Evolutionary conservation across 805 yeast genomes (phyloP).

Genomic region (Cyberlindnera sargentensis): DNA sequence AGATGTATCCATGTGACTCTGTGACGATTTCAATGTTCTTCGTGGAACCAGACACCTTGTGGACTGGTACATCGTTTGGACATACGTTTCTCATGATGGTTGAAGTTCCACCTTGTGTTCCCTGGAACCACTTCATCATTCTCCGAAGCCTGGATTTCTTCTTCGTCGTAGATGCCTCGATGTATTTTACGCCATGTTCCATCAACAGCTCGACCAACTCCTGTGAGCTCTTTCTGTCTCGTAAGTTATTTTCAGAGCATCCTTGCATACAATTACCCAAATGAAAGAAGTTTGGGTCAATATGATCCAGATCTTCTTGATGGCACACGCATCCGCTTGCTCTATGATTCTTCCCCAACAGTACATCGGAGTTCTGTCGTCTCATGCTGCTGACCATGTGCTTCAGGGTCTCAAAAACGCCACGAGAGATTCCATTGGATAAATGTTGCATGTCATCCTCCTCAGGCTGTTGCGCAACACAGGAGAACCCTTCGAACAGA

Average conservation of each 20-base stretch:
- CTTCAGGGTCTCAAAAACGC: constrained; percentile 2
- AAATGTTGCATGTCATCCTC: not conserved
- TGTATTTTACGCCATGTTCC: constrained; percentile 9
- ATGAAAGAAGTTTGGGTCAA: not conserved
- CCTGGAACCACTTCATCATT: not conserved
- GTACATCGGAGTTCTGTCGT: constrained; percentile 1
- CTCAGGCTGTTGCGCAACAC: not conserved
- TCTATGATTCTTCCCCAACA: not conserved
- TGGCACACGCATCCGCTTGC: not conserved
- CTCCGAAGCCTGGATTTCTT: not conserved
- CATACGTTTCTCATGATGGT: not conserved
- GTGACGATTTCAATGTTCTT: constrained; percentile 9
- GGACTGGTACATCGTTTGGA: not conserved
- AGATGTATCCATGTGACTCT: not conserved
- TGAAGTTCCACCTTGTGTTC: not conserved
- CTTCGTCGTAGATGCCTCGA: constrained; percentile 1
- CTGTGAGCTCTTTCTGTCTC: not conserved
- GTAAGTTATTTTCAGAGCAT: not conserved
- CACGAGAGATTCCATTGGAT: not conserved
- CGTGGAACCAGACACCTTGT: not conserved
- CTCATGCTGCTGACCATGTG: not conserved
- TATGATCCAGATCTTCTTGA: not conserved
- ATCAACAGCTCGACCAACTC: constrained; percentile 1
- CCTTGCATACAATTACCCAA: not conserved
- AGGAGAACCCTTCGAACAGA: constrained; percentile 5